These are phyloP conservation scores for Chlorencoelia australis DNA, from an alignment of 2,329 filamentous ascomycete genomes.

Conservation along the genomic window DNA sequence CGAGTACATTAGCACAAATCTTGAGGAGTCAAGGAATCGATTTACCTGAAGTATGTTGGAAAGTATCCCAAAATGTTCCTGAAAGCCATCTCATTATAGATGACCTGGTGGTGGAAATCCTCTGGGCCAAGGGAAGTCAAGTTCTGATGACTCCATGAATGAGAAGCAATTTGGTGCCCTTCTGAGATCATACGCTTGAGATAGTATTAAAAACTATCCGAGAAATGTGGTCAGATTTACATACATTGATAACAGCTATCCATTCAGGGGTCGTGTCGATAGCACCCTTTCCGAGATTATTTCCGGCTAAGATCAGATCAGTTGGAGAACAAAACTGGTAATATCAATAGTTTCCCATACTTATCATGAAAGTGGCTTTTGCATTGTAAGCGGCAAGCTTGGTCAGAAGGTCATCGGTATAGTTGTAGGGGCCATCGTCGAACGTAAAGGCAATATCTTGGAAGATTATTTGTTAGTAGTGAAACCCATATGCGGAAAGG, in stretches of 20 bases:
- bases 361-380: conserved; percentile 54
- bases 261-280: conserved; percentile 33
- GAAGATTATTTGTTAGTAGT: background rate
- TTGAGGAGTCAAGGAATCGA: background rate
- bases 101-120: conserved; percentile 38
- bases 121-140: conserved; percentile 33
- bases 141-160: conserved; percentile 44
- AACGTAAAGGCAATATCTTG: conserved; percentile 53
- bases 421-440: conserved; percentile 56
- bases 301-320: conserved; percentile 32
- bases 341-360: too few relatives aligned
- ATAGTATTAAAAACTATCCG: conserved; percentile 35
- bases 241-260: conserved; percentile 33
- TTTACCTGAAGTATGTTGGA: conserved; percentile 40
- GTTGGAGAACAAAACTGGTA: too few relatives aligned
- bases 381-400: conserved; percentile 48
- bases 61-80: conserved; percentile 45
- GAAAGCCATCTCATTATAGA: conserved; percentile 44
- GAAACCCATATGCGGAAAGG: background rate
- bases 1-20: background rate
- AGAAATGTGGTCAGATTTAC: too few relatives aligned
- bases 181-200: conserved; percentile 25
- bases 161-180: conserved; percentile 50
- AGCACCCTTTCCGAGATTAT: conserved; percentile 36
- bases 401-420: conserved; percentile 43